phyloP scores from a whole-genome alignment of 2,329 filamentous ascomycete genomes.

The Aspergillus sp. region DNA sequence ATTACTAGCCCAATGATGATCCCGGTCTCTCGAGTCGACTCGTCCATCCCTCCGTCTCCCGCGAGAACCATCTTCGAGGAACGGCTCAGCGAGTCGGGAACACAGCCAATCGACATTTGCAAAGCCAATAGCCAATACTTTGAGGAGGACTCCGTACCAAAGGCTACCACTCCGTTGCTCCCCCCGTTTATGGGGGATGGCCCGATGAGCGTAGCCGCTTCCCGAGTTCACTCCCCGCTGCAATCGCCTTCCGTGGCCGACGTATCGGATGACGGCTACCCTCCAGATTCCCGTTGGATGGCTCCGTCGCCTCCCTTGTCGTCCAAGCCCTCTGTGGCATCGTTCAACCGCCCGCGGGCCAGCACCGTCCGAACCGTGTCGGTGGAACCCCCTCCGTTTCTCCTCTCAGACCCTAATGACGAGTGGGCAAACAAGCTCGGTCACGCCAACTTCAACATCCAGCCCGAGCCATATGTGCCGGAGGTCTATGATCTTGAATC shows the following conservation, averaged over 20 bases:
- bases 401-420: conserved; percentile 63
- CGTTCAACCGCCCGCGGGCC: conserved; percentile 55
- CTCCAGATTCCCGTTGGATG: conserved; percentile 39
- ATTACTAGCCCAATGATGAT: conserved; percentile 31
- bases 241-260: conserved; percentile 77
- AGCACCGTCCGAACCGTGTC: conserved; percentile 39
- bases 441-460: conserved; percentile 89
- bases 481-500: conserved; percentile 55
- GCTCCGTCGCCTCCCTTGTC: conserved; percentile 69
- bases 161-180: conserved; percentile 77
- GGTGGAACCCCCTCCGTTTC: conserved; percentile 52
- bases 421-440: conserved; percentile 82
- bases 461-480: conserved; percentile 73
- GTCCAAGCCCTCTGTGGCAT: conserved; percentile 70
- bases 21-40: conserved; percentile 42
- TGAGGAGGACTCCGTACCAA: conserved; percentile 53
- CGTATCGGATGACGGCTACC: conserved; percentile 31
- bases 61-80: conserved; percentile 60
- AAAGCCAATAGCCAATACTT: conserved; percentile 47
- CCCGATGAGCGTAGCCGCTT: conserved; percentile 43
- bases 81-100: conserved; percentile 44
- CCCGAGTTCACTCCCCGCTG: conserved; percentile 69
- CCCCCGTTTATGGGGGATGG: conserved; percentile 70
- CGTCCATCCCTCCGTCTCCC: conserved; percentile 57
- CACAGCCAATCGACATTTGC: conserved; percentile 49